phyloP scores from a whole-genome alignment of 192 early-diverging fungal genomes.

The Coemansia aciculifera region DNA sequence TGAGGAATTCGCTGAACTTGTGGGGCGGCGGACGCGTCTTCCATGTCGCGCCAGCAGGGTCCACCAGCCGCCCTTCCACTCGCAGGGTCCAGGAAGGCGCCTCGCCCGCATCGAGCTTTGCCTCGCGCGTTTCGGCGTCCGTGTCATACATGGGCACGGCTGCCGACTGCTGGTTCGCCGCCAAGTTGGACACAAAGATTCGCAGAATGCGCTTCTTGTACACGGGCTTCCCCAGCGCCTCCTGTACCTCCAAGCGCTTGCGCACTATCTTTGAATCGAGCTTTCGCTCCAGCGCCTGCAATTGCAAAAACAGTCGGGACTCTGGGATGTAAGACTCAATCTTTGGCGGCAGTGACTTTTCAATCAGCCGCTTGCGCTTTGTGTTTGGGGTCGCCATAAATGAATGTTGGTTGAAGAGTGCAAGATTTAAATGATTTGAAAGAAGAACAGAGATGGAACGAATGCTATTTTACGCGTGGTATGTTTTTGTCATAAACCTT shows the following conservation, averaged over 20 bases:
- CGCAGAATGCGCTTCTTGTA: constrained; percentile 77
- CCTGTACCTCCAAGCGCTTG: constrained; percentile 88
- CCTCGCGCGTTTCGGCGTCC: constrained; percentile 15
- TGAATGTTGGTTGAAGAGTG: too few relatives aligned
- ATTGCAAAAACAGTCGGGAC: constrained; percentile 81
- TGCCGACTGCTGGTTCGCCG: constrained; percentile 66
- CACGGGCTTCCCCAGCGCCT: constrained; percentile 73
- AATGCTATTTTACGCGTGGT: not conserved
- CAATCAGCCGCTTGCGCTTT: constrained; percentile 48
- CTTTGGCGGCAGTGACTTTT: constrained; percentile 57
- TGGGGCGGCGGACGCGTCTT: constrained; percentile 59
- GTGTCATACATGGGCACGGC: constrained; percentile 11
- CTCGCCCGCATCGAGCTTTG: constrained; percentile 47
- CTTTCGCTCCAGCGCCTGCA: constrained; percentile 84
- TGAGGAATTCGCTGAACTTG: constrained; percentile 88
- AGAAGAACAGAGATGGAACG: not conserved
- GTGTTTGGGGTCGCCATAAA: constrained; percentile 23
- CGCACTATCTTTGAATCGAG: constrained; percentile 88
- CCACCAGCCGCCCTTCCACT: constrained; percentile 86
- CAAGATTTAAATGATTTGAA: not conserved
- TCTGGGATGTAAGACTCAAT: constrained; percentile 92
- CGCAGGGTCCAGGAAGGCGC: constrained; percentile 88
- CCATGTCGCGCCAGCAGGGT: constrained; percentile 62
- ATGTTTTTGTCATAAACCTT: too few relatives aligned
- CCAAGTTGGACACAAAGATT: constrained; percentile 88